Evolutionary conservation across 2,329 filamentous ascomycete genomes (phyloP), one percentile per base, ranked within the genome.

Genomic region (Simplicillium aogashimaense): DNA sequence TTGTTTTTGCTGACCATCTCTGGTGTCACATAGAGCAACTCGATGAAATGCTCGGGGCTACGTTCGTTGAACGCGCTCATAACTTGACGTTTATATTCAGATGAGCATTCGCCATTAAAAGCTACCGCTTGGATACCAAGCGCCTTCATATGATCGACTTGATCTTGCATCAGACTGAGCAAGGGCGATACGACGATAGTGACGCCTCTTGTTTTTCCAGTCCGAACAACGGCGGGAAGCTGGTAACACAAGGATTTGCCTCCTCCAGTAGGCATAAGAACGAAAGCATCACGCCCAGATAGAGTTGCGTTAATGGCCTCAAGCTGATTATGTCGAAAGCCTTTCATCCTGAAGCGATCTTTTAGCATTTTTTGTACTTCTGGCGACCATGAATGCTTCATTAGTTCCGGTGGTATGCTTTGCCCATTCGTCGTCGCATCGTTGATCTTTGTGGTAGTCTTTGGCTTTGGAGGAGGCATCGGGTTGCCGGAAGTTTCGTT

Each of bases 241-340:
- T 98, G 94, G 57, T 98, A 98, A 59, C 92, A 97, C 2, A 98
- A 70, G 1, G 90, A 97, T 57, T 98, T 98, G 33, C 92, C 92
- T 44, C 92, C 92, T 39, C 92, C 92, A 0, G 92, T 98, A 3
- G 94, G 92, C 92, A 98, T 98, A 31, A 98, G 69, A 13, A 98
- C 84, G 57, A 98, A 98, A 0, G 85, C 83, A 60, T 98, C 90
- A 47, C 90, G 81, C 3, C 90, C 92, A 25, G 68, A 71, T 35
- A 98, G 67, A 0, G 92, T 97, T 2, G 89, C 83, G 59, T 98
- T 97, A 59, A 98, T 95, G 12, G 92, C 89, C 60, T 97, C 86
- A 2, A 97, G 71, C 56, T 98, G 92, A 55, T 95, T 92, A 40
- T 82, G 78, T 25, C 94, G 80, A 55, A 98, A 98, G 0, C 86